Evolutionary conservation across 139 green algal species (phyloP).

Genomic region (Eudorina sp.): DNA sequence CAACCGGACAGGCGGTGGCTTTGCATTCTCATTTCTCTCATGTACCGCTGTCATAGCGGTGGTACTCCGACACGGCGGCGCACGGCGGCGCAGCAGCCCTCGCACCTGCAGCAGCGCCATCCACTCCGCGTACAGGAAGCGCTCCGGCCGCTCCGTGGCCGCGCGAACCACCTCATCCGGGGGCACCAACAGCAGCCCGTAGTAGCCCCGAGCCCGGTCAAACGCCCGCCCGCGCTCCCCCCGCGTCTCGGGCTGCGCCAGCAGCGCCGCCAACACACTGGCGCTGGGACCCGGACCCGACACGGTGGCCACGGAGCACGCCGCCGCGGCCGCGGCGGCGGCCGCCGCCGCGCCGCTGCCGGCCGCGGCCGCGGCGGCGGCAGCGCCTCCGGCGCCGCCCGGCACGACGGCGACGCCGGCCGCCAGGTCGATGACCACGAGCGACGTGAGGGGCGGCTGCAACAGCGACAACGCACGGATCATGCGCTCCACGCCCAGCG

Average conservation of each 20-base stretch:
- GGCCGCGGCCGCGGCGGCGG: not conserved
- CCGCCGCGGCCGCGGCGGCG: not conserved
- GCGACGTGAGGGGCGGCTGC: slow-evolving; percentile 63
- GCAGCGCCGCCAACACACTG: not conserved
- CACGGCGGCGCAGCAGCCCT: too few species aligned
- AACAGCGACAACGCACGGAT: slow-evolving; percentile 68
- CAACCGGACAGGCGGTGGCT: too few species aligned
- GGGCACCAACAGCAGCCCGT: slow-evolving; percentile 64
- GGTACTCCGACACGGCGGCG: too few species aligned
- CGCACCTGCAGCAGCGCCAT: slow-evolving; percentile 74
- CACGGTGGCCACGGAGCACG: not conserved
- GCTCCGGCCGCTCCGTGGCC: slow-evolving; percentile 62
- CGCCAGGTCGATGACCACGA: slow-evolving; percentile 29
- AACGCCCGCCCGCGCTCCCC: slow-evolving; percentile 11
- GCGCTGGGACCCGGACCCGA: not conserved
- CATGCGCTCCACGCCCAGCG: slow-evolving; percentile 74
- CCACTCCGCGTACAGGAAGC: slow-evolving; percentile 72
- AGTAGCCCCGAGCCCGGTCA: slow-evolving; percentile 58
- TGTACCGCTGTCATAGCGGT: too few species aligned
- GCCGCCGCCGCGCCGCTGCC: not conserved
- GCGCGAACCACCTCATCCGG: slow-evolving; percentile 67
- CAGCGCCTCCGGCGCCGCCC: not conserved
- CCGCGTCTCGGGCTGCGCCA: slow-evolving; percentile 4
- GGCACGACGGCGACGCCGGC: not conserved
- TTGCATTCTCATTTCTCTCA: too few species aligned